Evolutionary conservation across 768 basidiomycete species (phyloP), one percentile per base, ranked within the genome.

Genomic region (Suillus discolor): DNA sequence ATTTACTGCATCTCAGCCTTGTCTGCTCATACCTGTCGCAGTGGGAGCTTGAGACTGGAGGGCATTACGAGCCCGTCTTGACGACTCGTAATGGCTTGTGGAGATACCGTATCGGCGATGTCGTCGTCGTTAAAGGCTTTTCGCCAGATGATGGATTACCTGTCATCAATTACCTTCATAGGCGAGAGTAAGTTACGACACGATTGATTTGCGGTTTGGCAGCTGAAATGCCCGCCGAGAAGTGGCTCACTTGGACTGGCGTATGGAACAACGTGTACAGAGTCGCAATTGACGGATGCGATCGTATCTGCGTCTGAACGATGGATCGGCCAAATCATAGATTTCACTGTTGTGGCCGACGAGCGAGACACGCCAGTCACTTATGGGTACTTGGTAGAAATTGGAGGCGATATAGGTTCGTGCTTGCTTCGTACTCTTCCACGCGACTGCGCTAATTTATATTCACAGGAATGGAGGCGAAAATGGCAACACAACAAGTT

Each of bases 41-140:
- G 62, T 63, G 65, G 65, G 62, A 66, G 20, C 45, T 68, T 36
- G 57, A 15, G 34, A 51, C 54, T 6, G 67, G 67, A 6, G 25
- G 57, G 20, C 25, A 42, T 38, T 68, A 68, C 18, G 61, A 68
- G 20, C 36, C 60, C 3, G 23, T 66, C 28, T 28, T 66, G 44
- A 66, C 67, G 9, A 66, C 65, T 0, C 62, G 41, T 31, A 59
- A 67, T 55, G 64, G 67, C 31, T 36, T 65, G 9, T 67, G 64
- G 67, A 49, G 67, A 31, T 68, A 68, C 6, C 39, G 59, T 16
- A 15, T 66, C 16, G 67, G 62, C 6, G 67, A 68, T 15, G 57
- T 68, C 1, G 16, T 68, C 15, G 45, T 44, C 5, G 41, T 68
- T 7, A 45, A 49, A 18, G 65, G 65, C 11, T 68, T 68, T 34